Evolutionary conservation across 208 protist species (phyloP), one percentile per base, ranked within the genome.

Genomic region (Leishmania tropica): DNA sequence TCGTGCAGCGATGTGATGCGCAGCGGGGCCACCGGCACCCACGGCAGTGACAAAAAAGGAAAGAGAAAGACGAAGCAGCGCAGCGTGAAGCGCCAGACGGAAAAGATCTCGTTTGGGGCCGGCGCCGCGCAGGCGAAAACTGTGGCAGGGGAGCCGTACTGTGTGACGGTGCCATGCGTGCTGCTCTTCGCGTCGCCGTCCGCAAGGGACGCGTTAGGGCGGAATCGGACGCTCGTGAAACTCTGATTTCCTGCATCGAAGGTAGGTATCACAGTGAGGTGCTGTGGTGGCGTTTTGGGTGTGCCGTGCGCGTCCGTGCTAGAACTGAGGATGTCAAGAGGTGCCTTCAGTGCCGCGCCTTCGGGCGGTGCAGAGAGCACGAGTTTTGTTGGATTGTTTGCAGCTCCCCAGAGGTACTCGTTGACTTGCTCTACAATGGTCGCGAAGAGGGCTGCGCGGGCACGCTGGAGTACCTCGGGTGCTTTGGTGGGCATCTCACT

Each of bases 1-100:
- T 94, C 89, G 53, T 93, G 84, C 65, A 97, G 79, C 2, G 89
- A 80, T 3, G 80, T 88, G 35, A 95, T 87, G 40, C 85, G 90
- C 7, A 92, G 75, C 31, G 92, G 92, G 0, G 91, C 85, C 37
- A 92, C 89, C 24, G 90, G 89, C 24, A 88, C 24, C 64, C 81
- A 82, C 47, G 90, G 90, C 28, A 95, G 72, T 15, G 94, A 93
- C 10, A 97, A 75, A 77, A 97, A 94, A 0, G 94, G 94, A 58
- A 97, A 93, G 10, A 97, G 82, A 81, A 97, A 95, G 45, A 91
- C 86, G 10, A 90, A 81, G 31, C 80, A 73, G 37, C 85, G 88
- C 56, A 80, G 62, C 4, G 72, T 35, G 48, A 88, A 95, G 72
- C 83, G 85, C 21, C 48, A 60, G 40, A 87, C 47, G 0, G 85